Conservation (phyloP, 1,139 yeast genomes). For the Petasospora fabianii region DNA sequence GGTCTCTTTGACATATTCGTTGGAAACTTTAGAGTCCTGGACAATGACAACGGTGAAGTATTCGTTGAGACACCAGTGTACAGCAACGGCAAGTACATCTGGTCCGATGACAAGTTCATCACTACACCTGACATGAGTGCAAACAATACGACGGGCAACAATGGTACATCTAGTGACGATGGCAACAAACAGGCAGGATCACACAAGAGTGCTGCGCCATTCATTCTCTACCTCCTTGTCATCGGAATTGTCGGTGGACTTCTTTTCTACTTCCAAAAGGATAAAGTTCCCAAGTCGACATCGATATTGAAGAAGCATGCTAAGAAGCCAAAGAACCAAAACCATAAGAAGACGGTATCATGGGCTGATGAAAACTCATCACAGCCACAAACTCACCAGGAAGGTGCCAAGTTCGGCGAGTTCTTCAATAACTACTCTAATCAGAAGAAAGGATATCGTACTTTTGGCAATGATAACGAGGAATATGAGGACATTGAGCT, state of each 20-base stretch:
- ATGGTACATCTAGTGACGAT: conserved; percentile 17
- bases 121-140: too few species aligned
- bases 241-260: conserved; percentile 21
- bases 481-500: conserved; percentile 25
- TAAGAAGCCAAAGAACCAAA: conserved; percentile 14
- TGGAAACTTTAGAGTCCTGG: conserved; percentile 20
- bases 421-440: conserved; percentile 20
- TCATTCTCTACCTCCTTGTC: conserved; percentile 22
- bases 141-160: not conserved
- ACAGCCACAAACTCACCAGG: conserved; percentile 1
- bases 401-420: conserved; percentile 15
- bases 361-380: conserved; percentile 31
- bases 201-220: conserved; percentile 23
- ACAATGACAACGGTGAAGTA: conserved; percentile 14
- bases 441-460: conserved; percentile 15
- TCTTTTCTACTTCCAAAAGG: conserved; percentile 19
- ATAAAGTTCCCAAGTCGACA: conserved; percentile 20
- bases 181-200: conserved; percentile 13
- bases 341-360: conserved; percentile 29
- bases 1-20: conserved; percentile 55
- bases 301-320: conserved; percentile 28
- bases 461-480: conserved; percentile 7
- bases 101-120: conserved; percentile 10
- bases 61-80: conserved; percentile 25
- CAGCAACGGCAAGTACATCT: conserved; percentile 11